Evolutionary conservation across 768 basidiomycete genomes (phyloP).

Genomic region (Mycena latifolia): DNA sequence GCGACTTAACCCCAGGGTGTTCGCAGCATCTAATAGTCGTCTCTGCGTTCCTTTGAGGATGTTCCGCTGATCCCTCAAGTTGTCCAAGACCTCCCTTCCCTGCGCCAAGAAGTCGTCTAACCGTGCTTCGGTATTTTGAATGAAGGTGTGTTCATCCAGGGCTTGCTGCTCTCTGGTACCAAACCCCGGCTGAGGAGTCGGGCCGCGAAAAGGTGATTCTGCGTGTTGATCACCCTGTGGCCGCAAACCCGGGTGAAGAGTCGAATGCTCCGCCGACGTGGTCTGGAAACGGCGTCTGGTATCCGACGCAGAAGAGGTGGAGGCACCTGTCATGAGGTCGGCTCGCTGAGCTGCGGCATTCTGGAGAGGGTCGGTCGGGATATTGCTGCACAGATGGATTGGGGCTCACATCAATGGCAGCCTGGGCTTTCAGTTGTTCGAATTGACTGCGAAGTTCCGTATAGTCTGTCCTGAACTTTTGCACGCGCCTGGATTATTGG

Average conservation of each 20-base stretch:
- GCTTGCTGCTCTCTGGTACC: slow-evolving; percentile 81
- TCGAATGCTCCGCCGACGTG: slow-evolving; percentile 56
- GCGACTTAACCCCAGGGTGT: slow-evolving; percentile 93
- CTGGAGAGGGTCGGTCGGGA: slow-evolving; percentile 50
- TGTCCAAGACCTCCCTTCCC: slow-evolving; percentile 92
- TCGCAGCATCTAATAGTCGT: slow-evolving; percentile 89
- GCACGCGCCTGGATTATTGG: slow-evolving; percentile 78
- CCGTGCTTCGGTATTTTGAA: slow-evolving; percentile 83
- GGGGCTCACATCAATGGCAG: slow-evolving; percentile 57
- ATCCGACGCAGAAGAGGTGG: slow-evolving; percentile 66
- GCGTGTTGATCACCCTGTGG: slow-evolving; percentile 65
- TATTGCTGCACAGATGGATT: slow-evolving; percentile 5
- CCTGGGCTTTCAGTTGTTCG: slow-evolving; percentile 79
- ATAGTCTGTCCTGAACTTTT: slow-evolving; percentile 92
- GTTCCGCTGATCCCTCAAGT: slow-evolving; percentile 91
- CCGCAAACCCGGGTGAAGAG: slow-evolving; percentile 66
- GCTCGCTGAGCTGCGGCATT: slow-evolving; percentile 68
- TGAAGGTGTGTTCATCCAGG: slow-evolving; percentile 89
- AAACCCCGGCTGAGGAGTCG: slow-evolving; percentile 66
- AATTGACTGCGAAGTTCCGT: slow-evolving; percentile 85
- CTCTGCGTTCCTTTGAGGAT: slow-evolving; percentile 96
- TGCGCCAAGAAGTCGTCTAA: slow-evolving; percentile 95
- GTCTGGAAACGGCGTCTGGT: slow-evolving; percentile 76
- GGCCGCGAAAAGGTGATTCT: slow-evolving; percentile 87
- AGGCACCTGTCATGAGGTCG: slow-evolving; percentile 69